These are phyloP conservation scores for Stereocaulon alpinum DNA, from an alignment of 495 filamentous ascomycete species.

Conservation along the genomic window DNA sequence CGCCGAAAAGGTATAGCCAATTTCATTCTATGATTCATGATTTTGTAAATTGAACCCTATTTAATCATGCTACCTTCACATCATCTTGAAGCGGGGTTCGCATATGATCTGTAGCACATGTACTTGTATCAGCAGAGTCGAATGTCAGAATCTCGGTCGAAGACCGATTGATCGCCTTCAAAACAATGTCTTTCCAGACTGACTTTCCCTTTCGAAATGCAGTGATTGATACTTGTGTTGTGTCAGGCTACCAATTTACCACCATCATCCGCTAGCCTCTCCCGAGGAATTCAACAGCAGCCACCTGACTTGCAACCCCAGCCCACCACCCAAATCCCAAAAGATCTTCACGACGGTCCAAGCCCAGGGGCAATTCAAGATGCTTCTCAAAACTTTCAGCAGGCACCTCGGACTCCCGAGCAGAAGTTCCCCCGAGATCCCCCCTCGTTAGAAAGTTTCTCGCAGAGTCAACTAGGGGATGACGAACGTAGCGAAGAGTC, in stretches of 20 bases:
- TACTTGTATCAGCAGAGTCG: constrained; percentile 12
- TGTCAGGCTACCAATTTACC: constrained; percentile 20
- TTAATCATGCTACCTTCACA: background rate
- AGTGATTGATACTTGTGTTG: constrained; percentile 26
- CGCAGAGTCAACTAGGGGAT: constrained; percentile 19
- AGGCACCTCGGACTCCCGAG: background rate
- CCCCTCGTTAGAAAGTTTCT: constrained; percentile 18
- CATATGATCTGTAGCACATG: constrained; percentile 9
- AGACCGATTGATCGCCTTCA: constrained; percentile 6
- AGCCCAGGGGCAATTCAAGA: background rate
- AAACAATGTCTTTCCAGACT: constrained; percentile 10
- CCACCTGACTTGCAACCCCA: background rate
- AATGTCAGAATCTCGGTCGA: constrained; percentile 9
- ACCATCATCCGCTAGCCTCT: constrained; percentile 3
- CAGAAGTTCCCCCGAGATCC: constrained; percentile 1
- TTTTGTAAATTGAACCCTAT: constrained; percentile 2
- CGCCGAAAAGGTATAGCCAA: constrained; percentile 65
- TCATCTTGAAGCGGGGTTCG: constrained; percentile 24
- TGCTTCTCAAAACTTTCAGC: background rate
- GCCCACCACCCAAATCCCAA: background rate
- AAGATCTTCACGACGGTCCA: background rate
- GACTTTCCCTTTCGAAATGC: constrained; percentile 11
- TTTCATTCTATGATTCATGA: constrained; percentile 23
- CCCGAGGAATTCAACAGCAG: constrained; percentile 21
- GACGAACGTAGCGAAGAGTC: constrained; percentile 19